Conservation (phyloP, 345 rosid genomes). For the Jatropha curcas region DNA sequence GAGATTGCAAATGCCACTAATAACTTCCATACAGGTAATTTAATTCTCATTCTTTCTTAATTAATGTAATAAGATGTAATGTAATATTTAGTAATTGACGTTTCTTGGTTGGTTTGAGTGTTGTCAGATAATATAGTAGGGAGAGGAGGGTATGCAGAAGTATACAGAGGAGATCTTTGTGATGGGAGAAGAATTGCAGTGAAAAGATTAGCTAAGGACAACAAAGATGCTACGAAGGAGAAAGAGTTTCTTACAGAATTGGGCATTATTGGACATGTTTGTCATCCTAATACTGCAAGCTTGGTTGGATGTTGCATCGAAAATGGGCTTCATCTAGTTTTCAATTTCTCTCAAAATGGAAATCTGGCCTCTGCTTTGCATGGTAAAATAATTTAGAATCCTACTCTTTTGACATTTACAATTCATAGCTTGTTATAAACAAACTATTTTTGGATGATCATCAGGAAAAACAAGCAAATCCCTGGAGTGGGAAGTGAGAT, state of each 20-base stretch:
- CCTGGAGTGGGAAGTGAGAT: slow-evolving; percentile 68
- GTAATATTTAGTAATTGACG: too few species aligned
- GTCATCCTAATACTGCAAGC: slow-evolving; percentile 78
- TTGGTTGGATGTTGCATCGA: slow-evolving; percentile 87
- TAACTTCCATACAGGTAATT: slow-evolving; percentile 62
- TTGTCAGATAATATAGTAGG: slow-evolving; percentile 71
- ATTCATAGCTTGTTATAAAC: background rate
- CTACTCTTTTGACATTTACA: too few species aligned
- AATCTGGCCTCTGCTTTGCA: slow-evolving; percentile 73
- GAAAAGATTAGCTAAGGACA: slow-evolving; percentile 77
- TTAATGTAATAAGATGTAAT: background rate
- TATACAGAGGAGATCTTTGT: slow-evolving; percentile 78
- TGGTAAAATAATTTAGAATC: slow-evolving; percentile 44
- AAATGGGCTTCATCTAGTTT: slow-evolving; percentile 79
- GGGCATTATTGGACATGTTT: slow-evolving; percentile 77
- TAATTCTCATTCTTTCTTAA: too few species aligned
- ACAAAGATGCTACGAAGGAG: slow-evolving; percentile 72
- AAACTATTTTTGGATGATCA: background rate
- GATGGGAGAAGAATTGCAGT: slow-evolving; percentile 78
- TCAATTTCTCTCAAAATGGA: slow-evolving; percentile 79
- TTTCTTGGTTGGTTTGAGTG: slow-evolving; percentile 11
- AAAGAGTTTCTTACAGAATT: slow-evolving; percentile 84
- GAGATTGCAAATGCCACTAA: slow-evolving; percentile 77
- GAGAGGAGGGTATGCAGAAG: slow-evolving; percentile 88
- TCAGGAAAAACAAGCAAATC: slow-evolving; percentile 40